Evolutionary conservation across 352 stramenopile genomes (phyloP).

Genomic region (Blastocystis hominis): DNA sequence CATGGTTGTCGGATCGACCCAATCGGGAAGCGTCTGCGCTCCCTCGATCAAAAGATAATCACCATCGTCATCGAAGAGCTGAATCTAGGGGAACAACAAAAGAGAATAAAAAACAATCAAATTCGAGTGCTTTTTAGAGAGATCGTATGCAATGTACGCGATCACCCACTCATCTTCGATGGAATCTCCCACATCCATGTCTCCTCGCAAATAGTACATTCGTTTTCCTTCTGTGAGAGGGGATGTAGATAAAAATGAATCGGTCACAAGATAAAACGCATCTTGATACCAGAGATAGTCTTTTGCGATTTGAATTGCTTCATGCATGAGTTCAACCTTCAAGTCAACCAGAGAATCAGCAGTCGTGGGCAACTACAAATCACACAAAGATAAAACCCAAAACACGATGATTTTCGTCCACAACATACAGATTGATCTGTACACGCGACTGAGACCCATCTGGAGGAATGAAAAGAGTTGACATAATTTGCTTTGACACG

Average conservation of each 20-base stretch:
- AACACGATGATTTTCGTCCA: neutral
- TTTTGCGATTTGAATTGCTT: neutral
- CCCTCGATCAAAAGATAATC: slow-evolving; percentile 38
- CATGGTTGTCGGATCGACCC: slow-evolving; percentile 22
- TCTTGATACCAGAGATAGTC: neutral
- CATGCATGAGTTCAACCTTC: neutral
- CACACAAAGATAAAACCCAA: neutral
- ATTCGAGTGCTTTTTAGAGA: neutral
- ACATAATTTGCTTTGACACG: neutral
- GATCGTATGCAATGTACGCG: neutral
- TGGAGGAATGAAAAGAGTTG: neutral
- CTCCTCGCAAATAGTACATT: slow-evolving; percentile 19
- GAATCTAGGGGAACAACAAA: neutral
- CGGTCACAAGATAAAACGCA: neutral
- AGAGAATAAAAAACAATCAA: neutral
- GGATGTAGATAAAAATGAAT: neutral
- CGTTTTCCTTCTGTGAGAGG: neutral
- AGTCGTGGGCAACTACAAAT: neutral
- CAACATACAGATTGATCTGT: neutral
- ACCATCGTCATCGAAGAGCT: neutral
- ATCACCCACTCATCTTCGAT: slow-evolving; percentile 33
- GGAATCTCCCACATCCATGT: slow-evolving; percentile 11
- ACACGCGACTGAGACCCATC: neutral
- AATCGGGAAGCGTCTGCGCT: neutral
- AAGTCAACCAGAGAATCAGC: neutral